These are phyloP conservation scores for Taphrina pruni DNA, from an alignment of 1,139 yeast species.

Conservation along the genomic window DNA sequence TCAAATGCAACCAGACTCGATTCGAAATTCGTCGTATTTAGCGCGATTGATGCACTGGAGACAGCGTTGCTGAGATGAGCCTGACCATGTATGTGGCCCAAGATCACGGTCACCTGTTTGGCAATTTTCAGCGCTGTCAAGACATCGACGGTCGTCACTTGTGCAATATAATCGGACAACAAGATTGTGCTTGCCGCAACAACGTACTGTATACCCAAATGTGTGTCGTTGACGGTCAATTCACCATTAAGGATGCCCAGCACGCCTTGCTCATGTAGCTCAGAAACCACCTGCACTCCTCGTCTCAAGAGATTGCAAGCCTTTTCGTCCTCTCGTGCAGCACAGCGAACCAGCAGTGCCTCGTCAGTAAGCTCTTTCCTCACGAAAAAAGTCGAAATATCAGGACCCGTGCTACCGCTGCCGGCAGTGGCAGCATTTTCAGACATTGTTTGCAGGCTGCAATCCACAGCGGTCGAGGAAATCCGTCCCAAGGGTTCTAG, in stretches of 20 bases:
- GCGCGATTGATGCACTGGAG: background rate
- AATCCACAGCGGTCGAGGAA: no score
- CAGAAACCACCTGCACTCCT: background rate
- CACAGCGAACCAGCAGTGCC: constrained; percentile 1
- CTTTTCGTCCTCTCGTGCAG: constrained; percentile 3
- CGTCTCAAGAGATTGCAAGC: background rate
- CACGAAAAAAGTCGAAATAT: background rate
- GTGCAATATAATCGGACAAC: background rate
- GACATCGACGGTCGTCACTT: background rate
- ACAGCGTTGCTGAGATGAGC: constrained; percentile 3
- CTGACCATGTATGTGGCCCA: constrained; percentile 1
- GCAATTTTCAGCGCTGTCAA: background rate
- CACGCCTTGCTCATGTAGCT: background rate
- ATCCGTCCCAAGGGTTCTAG: no score
- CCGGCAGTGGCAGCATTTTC: no score
- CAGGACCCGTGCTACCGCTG: background rate
- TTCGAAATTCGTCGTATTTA: background rate
- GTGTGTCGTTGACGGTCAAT: background rate
- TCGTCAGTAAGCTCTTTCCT: background rate
- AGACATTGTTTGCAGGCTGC: no score
- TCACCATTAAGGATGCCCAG: background rate
- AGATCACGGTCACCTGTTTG: background rate
- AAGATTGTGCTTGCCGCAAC: constrained; percentile 3
- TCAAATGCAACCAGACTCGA: background rate
- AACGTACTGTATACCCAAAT: background rate